A percentile compares a stretch with the other conserved stretches of the same genome.
These are phyloP conservation scores for Anaeramoeba ignava DNA, from an alignment of 78 protist genomes.

Conservation along the genomic window DNA sequence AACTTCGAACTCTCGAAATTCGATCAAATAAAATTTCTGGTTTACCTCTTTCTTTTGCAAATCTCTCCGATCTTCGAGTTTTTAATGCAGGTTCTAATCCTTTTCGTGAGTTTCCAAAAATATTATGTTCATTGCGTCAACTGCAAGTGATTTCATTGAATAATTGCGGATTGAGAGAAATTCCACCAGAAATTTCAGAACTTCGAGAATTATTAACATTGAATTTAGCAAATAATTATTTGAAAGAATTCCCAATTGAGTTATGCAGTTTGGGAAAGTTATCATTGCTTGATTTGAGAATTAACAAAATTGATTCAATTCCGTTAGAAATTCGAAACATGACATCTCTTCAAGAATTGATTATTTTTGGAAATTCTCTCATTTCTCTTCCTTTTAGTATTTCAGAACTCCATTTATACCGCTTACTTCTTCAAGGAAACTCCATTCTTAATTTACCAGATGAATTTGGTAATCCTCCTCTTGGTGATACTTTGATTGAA, in stretches of 20 bases:
- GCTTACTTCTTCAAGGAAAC: not conserved
- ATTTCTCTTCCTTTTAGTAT: not conserved
- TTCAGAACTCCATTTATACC: not conserved
- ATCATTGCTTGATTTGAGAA: not conserved
- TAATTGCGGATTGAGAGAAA: not conserved
- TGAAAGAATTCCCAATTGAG: not conserved
- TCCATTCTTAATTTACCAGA: not conserved
- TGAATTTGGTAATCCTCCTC: not conserved
- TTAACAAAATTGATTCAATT: not conserved
- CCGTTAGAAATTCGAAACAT: not conserved
- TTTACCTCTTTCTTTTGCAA: too few relatives aligned
- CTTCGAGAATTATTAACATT: not conserved
- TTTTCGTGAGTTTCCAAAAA: too few relatives aligned
- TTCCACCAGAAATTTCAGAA: not conserved
- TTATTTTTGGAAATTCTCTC: not conserved
- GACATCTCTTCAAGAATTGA: not conserved
- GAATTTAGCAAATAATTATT: not conserved
- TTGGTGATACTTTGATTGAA: not conserved
- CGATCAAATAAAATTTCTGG: too few relatives aligned
- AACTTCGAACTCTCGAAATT: too few relatives aligned
- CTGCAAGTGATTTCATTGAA: too few relatives aligned
- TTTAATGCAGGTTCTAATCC: too few relatives aligned
- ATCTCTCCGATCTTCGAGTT: too few relatives aligned
- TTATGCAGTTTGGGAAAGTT: not conserved
- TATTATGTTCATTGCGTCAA: too few relatives aligned